These are phyloP conservation scores for Nothophytophthora sp. DNA, from an alignment of 352 stramenopile genomes.

Conservation along the genomic window DNA sequence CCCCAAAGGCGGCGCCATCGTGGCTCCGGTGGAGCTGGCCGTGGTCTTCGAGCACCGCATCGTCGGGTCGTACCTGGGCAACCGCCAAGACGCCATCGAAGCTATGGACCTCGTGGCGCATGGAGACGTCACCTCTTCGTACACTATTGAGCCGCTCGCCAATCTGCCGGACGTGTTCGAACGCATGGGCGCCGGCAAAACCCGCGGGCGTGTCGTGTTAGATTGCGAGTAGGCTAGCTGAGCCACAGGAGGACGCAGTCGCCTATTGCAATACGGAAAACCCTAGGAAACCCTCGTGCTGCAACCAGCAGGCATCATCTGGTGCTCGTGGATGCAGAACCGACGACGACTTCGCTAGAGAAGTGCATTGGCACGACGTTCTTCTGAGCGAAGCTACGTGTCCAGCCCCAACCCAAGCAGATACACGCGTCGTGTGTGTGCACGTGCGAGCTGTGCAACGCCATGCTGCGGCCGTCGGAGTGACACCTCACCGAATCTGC, in stretches of 20 bases:
- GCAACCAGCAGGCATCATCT: too few species aligned
- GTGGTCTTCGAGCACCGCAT: slow-evolving; percentile 47
- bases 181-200: slow-evolving; percentile 32
- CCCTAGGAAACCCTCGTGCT: slow-evolving; percentile 10
- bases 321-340: too few species aligned
- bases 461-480: too few species aligned
- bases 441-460: too few species aligned
- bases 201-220: slow-evolving; percentile 39
- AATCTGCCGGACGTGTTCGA: slow-evolving; percentile 43
- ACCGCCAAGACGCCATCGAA: slow-evolving; percentile 55
- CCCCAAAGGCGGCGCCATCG: slow-evolving; percentile 46
- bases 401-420: too few species aligned
- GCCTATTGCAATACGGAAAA: slow-evolving; percentile 10
- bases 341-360: too few species aligned
- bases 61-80: slow-evolving; percentile 55
- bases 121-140: slow-evolving; percentile 42
- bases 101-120: slow-evolving; percentile 49
- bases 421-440: too few species aligned
- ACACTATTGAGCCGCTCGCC: slow-evolving; percentile 29
- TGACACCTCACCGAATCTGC: too few species aligned
- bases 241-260: slow-evolving; percentile 10
- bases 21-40: slow-evolving; percentile 31
- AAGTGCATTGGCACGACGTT: too few species aligned
- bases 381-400: too few species aligned
- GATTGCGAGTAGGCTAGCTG: slow-evolving; percentile 37